phyloP scores from a whole-genome alignment of 2,329 filamentous ascomycete genomes.

The Metarhizium guizhouense region DNA sequence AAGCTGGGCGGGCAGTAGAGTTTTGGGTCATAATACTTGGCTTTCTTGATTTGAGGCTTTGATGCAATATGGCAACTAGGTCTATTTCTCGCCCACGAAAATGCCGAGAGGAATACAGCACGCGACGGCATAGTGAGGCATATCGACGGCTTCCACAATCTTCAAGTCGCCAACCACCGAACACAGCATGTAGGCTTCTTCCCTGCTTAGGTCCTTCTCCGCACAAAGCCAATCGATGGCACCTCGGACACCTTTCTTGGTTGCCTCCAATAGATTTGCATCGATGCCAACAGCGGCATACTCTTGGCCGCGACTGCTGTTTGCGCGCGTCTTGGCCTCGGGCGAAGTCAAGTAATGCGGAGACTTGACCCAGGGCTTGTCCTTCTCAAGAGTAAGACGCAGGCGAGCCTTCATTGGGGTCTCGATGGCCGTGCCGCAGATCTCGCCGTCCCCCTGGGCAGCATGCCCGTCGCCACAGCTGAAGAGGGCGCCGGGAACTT shows the following conservation, averaged over 20 bases:
- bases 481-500: slow-evolving; percentile 40
- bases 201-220: slow-evolving; percentile 33
- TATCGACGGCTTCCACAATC: slow-evolving; percentile 43
- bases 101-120: slow-evolving; percentile 39
- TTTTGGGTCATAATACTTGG: too few relatives aligned
- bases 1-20: too few relatives aligned
- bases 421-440: slow-evolving; percentile 48
- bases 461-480: slow-evolving; percentile 46
- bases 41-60: too few relatives aligned
- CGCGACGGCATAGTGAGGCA: slow-evolving; percentile 43
- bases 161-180: slow-evolving; percentile 41
- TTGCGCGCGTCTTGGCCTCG: slow-evolving; percentile 1
- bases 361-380: slow-evolving; percentile 33
- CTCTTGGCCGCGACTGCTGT: slow-evolving; percentile 20
- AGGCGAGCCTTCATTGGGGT: slow-evolving; percentile 40
- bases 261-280: slow-evolving; percentile 36
- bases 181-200: slow-evolving; percentile 43
- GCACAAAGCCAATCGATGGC: slow-evolving; percentile 38
- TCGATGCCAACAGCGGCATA: slow-evolving; percentile 40
- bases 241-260: slow-evolving; percentile 36
- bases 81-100: slow-evolving; percentile 22
- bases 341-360: slow-evolving; percentile 37
- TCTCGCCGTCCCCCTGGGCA: slow-evolving; percentile 44
- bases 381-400: slow-evolving; percentile 37
- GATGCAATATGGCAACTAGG: neutral